Conservation (phyloP, 2,329 filamentous ascomycete species). For the Colletotrichum lupini region DNA sequence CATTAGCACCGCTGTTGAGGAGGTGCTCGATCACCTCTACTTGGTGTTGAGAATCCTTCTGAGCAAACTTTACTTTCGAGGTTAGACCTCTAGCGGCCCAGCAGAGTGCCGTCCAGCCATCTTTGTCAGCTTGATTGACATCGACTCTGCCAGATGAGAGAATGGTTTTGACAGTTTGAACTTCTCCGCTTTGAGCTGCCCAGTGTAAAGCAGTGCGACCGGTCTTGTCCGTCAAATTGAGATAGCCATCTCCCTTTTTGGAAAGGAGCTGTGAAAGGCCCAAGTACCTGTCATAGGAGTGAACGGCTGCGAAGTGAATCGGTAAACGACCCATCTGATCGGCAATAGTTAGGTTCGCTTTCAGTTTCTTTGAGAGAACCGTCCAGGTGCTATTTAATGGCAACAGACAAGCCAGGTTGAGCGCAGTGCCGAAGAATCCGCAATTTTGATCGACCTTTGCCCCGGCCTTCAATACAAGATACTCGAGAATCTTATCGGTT, state of each 20-base stretch:
- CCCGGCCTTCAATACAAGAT: no score
- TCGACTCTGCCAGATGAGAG: background rate
- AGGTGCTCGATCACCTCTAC: background rate
- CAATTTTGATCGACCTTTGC: no score
- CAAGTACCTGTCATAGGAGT: no score
- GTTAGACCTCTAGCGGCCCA: background rate
- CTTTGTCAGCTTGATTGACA: background rate
- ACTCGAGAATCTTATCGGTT: no score
- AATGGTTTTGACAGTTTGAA: rapidly evolving
- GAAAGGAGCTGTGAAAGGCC: no score
- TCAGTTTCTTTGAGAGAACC: no score
- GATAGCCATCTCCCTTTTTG: no score
- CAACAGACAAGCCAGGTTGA: no score
- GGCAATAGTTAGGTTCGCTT: no score
- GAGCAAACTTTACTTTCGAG: background rate
- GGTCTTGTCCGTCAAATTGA: background rate
- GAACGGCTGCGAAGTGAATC: background rate
- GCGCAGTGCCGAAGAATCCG: no score
- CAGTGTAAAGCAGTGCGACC: background rate
- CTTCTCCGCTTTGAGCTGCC: background rate
- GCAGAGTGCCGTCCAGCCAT: background rate
- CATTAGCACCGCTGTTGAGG: background rate
- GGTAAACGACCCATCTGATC: background rate
- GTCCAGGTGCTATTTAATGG: no score
- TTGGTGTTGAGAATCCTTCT: no score